A percentile compares a stretch with the other conserved stretches of the same genome.
These are phyloP conservation scores for Bombardia bombarda DNA, from an alignment of 495 filamentous ascomycete species.

Conservation along the genomic window DNA sequence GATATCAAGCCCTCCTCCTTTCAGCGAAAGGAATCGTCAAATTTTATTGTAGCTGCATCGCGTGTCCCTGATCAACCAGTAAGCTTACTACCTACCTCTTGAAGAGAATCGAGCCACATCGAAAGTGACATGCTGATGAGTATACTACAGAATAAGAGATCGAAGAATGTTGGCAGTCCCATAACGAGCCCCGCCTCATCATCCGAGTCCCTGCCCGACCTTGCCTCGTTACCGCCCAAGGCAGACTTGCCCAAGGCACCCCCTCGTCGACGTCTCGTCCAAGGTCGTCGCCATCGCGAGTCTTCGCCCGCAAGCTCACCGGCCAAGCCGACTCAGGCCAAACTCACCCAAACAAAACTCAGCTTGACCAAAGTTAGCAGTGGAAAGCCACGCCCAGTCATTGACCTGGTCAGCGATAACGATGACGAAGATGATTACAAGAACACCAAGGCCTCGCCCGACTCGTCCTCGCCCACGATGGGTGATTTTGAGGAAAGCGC, in stretches of 20 bases:
- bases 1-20: constrained; percentile 71
- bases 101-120: too few relatives aligned
- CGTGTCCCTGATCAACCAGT: too few relatives aligned
- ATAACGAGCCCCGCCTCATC: constrained; percentile 12
- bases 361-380: neutral
- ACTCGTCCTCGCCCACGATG: constrained; percentile 6
- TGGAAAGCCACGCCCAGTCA: constrained; percentile 4
- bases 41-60: too few relatives aligned
- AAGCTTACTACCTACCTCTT: too few relatives aligned
- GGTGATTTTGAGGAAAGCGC: constrained; percentile 4
- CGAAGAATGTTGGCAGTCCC: constrained; percentile 10
- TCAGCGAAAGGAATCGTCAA: constrained; percentile 21
- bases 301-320: constrained; percentile 12
- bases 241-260: constrained; percentile 5
- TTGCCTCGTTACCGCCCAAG: constrained; percentile 8
- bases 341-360: too few relatives aligned
- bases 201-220: too few relatives aligned
- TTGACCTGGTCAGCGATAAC: constrained; percentile 23
- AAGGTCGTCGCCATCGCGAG: constrained; percentile 17
- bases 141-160: too few relatives aligned
- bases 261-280: constrained; percentile 21
- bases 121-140: too few relatives aligned
- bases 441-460: constrained; percentile 4
- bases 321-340: constrained; percentile 6
- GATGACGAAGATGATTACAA: constrained; percentile 16